A percentile compares a stretch with the other conserved stretches of the same genome.
These are phyloP conservation scores for Psidium friedrichsthalianum DNA, from an alignment of 345 rosid species.

Conservation along the genomic window DNA sequence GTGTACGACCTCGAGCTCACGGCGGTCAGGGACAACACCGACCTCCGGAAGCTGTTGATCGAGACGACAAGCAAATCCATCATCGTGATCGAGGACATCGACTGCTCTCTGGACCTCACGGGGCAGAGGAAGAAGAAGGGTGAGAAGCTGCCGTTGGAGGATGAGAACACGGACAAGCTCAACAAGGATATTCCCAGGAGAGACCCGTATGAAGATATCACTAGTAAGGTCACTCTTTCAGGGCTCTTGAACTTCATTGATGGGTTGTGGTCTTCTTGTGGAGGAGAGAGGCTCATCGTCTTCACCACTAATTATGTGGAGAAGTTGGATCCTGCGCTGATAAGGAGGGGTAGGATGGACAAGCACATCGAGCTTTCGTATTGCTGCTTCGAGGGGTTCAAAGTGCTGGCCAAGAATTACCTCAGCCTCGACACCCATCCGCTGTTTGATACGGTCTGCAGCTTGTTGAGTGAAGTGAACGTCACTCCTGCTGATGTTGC, in stretches of 20 bases:
- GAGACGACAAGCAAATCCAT: slow-evolving; percentile 39
- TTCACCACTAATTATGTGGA: slow-evolving; percentile 53
- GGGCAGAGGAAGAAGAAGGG: slow-evolving; percentile 36
- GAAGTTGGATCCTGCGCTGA: slow-evolving; percentile 63
- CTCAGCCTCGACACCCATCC: slow-evolving; percentile 22
- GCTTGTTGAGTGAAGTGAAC: slow-evolving; percentile 16
- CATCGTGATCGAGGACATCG: slow-evolving; percentile 44
- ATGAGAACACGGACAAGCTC: slow-evolving; percentile 10
- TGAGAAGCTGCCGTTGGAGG: slow-evolving; percentile 12
- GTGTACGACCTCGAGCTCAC: slow-evolving; percentile 33
- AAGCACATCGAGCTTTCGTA: slow-evolving; percentile 37
- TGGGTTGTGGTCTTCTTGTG: slow-evolving; percentile 66
- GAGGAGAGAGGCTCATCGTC: slow-evolving; percentile 55
- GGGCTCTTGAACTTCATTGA: slow-evolving; percentile 57
- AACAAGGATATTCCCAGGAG: slow-evolving; percentile 14
- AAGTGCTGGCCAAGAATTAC: slow-evolving; percentile 36
- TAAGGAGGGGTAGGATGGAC: slow-evolving; percentile 63
- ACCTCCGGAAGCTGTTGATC: slow-evolving; percentile 24
- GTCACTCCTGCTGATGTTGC: slow-evolving; percentile 46
- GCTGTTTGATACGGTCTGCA: slow-evolving; percentile 12
- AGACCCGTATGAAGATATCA: slow-evolving; percentile 16
- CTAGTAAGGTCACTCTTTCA: slow-evolving; percentile 50
- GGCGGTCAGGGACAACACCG: slow-evolving; percentile 27
- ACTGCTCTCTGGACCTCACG: slow-evolving; percentile 46
- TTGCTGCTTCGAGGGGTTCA: slow-evolving; percentile 38